Evolutionary conservation across 2,329 filamentous ascomycete species (phyloP).

Genomic region (Atkinsonella hypoxylon): DNA sequence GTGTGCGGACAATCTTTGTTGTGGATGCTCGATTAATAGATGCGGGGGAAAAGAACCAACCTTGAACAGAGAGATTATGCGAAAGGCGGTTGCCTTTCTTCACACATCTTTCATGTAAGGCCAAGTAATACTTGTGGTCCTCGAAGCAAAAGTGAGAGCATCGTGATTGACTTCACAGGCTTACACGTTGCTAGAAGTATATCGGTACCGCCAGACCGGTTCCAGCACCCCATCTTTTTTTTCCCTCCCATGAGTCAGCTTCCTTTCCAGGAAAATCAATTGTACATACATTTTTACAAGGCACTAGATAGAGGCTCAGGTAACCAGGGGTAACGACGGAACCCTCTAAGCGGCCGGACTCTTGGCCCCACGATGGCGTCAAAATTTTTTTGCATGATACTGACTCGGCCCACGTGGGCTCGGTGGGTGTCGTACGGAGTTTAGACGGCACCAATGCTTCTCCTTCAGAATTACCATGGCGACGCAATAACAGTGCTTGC

Average conservation of each 20-base stretch:
- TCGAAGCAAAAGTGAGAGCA: not conserved
- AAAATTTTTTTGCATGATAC: slow-evolving; percentile 3
- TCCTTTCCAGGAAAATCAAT: not conserved
- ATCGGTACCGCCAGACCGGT: not conserved
- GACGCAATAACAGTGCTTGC: not conserved
- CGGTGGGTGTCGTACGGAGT: not conserved
- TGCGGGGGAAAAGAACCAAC: too few species aligned
- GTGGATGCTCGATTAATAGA: not conserved
- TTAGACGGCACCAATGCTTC: not conserved
- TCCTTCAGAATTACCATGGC: not conserved
- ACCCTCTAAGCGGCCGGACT: not conserved
- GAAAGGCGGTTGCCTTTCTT: too few species aligned
- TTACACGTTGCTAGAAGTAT: too few species aligned
- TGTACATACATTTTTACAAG: not conserved
- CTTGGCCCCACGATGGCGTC: slow-evolving; percentile 6
- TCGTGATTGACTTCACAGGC: too few species aligned
- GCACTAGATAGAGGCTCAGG: slow-evolving; percentile 24
- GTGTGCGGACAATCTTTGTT: not conserved
- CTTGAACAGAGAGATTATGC: too few species aligned
- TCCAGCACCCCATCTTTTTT: too few species aligned
- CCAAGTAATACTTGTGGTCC: too few species aligned
- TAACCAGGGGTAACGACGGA: not conserved
- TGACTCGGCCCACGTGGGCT: slow-evolving; percentile 6
- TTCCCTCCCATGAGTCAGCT: too few species aligned
- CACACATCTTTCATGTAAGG: too few species aligned